Percentiles rank a stretch among this genome's conserved stretches.
Conservation (phyloP, 768 basidiomycete genomes). For the Auricularia sp. region DNA sequence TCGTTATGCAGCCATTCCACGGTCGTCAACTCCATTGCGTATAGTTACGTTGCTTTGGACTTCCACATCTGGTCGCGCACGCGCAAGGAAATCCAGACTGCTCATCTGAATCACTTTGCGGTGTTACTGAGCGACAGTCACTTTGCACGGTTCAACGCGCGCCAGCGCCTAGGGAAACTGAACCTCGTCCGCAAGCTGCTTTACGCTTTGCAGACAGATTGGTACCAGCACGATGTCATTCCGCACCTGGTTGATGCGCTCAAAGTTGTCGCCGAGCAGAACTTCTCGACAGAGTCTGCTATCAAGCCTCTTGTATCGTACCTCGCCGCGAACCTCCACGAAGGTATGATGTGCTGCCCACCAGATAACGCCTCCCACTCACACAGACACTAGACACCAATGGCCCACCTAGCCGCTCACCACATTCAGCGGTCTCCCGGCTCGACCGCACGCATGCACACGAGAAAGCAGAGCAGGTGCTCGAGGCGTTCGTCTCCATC, state of each 20-base stretch:
- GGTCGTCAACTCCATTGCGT: constrained; percentile 71
- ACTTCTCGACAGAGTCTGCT: constrained; percentile 61
- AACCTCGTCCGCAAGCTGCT: constrained; percentile 63
- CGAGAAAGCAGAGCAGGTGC: constrained; percentile 58
- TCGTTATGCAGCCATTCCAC: constrained; percentile 56
- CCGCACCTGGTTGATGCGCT: constrained; percentile 49
- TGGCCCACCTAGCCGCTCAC: constrained; percentile 29
- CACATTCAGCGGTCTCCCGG: constrained; percentile 45
- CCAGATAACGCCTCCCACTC: too few species aligned
- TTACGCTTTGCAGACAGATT: constrained; percentile 72
- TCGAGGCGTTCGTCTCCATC: constrained; percentile 53
- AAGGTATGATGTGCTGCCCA: constrained; percentile 28
- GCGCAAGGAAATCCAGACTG: constrained; percentile 58
- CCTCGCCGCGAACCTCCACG: constrained; percentile 68
- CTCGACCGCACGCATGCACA: constrained; percentile 39
- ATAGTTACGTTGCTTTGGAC: constrained; percentile 74
- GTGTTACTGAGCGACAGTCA: constrained; percentile 64
- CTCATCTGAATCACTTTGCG: constrained; percentile 73
- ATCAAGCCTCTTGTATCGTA: constrained; percentile 85
- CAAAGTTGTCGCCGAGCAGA: constrained; percentile 46
- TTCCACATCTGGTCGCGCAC: constrained; percentile 83
- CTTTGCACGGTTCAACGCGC: constrained; percentile 67
- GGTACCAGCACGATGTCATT: constrained; percentile 51
- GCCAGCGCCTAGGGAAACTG: constrained; percentile 61
- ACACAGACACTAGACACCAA: neutral